phyloP scores from a whole-genome alignment of 2,329 filamentous ascomycete genomes.

The Corniculantispora saksenae region DNA sequence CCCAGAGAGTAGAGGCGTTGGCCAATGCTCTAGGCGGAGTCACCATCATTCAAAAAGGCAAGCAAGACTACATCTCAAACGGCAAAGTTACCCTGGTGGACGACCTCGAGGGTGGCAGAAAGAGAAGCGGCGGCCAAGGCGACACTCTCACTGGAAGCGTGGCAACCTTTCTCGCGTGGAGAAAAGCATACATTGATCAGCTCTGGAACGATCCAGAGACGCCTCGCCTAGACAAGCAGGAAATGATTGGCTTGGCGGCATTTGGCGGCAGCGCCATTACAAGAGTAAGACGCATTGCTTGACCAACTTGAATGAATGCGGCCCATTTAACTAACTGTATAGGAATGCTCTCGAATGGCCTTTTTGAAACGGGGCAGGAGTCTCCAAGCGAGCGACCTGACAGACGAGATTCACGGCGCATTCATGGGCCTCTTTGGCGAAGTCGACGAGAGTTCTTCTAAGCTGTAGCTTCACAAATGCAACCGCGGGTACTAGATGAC shows the following conservation, averaged over 20 bases:
- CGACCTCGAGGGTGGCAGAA: slow-evolving; percentile 78
- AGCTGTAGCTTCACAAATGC: slow-evolving; percentile 30
- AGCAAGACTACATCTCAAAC: slow-evolving; percentile 79
- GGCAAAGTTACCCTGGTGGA: slow-evolving; percentile 73
- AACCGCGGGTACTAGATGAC: neutral
- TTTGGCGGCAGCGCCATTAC: slow-evolving; percentile 88
- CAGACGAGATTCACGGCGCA: slow-evolving; percentile 81
- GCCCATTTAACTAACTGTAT: slow-evolving; percentile 10
- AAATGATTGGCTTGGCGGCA: slow-evolving; percentile 74
- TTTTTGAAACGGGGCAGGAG: slow-evolving; percentile 84
- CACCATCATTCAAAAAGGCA: slow-evolving; percentile 88
- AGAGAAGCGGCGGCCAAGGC: slow-evolving; percentile 91
- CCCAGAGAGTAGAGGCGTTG: slow-evolving; percentile 61
- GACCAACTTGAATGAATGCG: neutral
- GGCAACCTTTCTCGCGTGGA: slow-evolving; percentile 86
- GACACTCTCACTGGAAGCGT: slow-evolving; percentile 91
- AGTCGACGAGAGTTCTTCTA: slow-evolving; percentile 44
- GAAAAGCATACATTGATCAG: slow-evolving; percentile 80
- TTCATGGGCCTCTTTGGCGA: slow-evolving; percentile 82
- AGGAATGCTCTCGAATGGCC: slow-evolving; percentile 82
- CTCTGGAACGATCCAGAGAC: slow-evolving; percentile 66
- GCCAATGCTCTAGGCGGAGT: slow-evolving; percentile 80
- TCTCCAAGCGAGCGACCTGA: slow-evolving; percentile 90
- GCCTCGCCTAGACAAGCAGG: slow-evolving; percentile 49
- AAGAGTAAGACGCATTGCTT: slow-evolving; percentile 55